Evolutionary conservation across 1,139 yeast genomes (phyloP).

Genomic region (Pichia norvegensis): DNA sequence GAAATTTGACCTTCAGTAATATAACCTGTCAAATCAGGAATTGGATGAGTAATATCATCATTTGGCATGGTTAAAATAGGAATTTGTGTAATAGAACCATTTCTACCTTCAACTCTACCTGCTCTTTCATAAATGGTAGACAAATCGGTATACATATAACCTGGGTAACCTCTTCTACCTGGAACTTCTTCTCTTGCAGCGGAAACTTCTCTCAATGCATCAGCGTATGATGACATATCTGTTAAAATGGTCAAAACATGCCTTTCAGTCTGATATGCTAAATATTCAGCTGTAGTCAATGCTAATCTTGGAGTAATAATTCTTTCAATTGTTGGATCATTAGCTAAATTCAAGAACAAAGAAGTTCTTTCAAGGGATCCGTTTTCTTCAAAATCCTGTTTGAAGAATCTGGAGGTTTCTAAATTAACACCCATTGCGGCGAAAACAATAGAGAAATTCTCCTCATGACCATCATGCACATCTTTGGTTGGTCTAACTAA

Average conservation of each 20-base stretch:
- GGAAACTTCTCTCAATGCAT: conserved; percentile 97
- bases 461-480: conserved; percentile 99
- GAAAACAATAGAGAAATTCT: conserved; percentile 95
- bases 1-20: conserved; percentile 98
- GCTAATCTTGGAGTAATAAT: conserved; percentile 98
- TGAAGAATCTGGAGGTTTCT: conserved; percentile 89
- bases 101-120: conserved; percentile 99
- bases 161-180: conserved; percentile 99
- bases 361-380: conserved; percentile 98
- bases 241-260: conserved; percentile 96
- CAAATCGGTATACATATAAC: conserved; percentile 99
- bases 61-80: conserved; percentile 99
- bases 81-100: conserved; percentile 97
- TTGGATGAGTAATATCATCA: conserved; percentile 99
- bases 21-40: conserved; percentile 99
- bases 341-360: conserved; percentile 91
- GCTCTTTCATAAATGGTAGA: conserved; percentile 99
- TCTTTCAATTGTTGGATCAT: conserved; percentile 99
- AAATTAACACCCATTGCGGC: conserved; percentile 98
- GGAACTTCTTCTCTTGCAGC: conserved; percentile 99
- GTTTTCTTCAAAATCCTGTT: conserved; percentile 98
- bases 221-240: conserved; percentile 99
- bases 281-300: conserved; percentile 96
- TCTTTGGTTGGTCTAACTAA: conserved; percentile 98
- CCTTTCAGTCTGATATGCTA: conserved; percentile 98